Base-by-base conservation (phyloP, 2,329 filamentous ascomycete genomes). In the Hypocreales sp. region DNA sequence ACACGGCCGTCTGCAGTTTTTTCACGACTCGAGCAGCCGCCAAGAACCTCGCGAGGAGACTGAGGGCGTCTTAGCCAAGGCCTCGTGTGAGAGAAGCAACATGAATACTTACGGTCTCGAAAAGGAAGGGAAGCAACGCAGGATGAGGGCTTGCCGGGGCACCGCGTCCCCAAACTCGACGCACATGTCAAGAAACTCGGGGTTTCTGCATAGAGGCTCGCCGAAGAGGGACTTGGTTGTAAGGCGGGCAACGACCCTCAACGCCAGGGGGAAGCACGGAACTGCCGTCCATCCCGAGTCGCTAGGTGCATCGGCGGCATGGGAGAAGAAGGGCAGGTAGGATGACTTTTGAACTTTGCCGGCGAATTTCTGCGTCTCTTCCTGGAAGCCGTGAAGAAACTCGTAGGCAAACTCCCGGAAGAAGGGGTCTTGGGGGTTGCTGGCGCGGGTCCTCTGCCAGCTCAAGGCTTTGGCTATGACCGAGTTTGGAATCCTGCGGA, bases 381-480 rank as follows among this genome's bases (percentile, higher is more conserved):
- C 17, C 4, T 29, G 21, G 8, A 36, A 34, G 5, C 31, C 30
- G n/a, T 32, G 25, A 7, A 32, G 7, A 22, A 36, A 27, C 14
- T 36, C 34, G n/a, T 18, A 24, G 8, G 32, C 32, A 16, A 36
- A 34, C 8, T 29, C 25, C 20, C 23, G 14, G 29, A 36, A 36
- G 24, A 34, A 36, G 3, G 34, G 22, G 15, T 34, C 34, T 5
- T 28, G 13, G 14, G 28, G 11, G 9, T 34, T 36, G 21, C 22
- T 32, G 13, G 34, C 25, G n/a, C 30, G 29, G 8, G 23, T 31
- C 6, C 28, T 28, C 26, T 36, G 34, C 34, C 34, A 36, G 16
- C 26, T 32, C 14, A 36, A n/a, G 2, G 30, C 34, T 15, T 34
- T 34, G 9, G 29, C 34, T 9, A 36, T 32, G 21, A 34, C 25